Percentiles rank a stretch among this genome's conserved stretches.
Conservation (phyloP, 2,329 filamentous ascomycete species). For the Diplodia sapinea region DNA sequence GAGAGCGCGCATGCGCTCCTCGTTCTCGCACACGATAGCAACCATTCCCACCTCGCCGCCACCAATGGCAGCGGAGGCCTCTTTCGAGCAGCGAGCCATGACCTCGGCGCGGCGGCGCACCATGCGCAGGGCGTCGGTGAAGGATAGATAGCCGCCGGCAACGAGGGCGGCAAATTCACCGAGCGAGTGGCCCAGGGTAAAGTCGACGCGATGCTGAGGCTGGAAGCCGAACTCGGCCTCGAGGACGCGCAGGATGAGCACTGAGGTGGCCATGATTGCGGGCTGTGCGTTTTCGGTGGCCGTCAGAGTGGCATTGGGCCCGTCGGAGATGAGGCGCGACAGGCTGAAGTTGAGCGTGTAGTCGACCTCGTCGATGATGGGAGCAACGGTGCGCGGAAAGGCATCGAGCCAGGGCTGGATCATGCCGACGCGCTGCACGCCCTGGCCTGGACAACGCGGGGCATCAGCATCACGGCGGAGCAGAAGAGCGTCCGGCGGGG, state of each 20-base stretch:
- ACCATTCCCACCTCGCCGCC: conserved; percentile 94
- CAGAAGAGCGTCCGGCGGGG: conserved; percentile 4
- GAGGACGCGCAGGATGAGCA: conserved; percentile 85
- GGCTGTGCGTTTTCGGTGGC: conserved; percentile 88
- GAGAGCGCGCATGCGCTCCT: conserved; percentile 71
- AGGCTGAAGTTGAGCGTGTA: conserved; percentile 71
- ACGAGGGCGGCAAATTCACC: conserved; percentile 93
- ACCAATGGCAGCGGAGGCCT: conserved; percentile 65
- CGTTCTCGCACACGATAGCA: conserved; percentile 81
- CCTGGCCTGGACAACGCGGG: conserved; percentile 69
- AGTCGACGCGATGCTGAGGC: conserved; percentile 72
- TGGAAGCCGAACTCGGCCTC: conserved; percentile 84
- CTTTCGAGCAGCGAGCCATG: conserved; percentile 77
- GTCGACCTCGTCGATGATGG: conserved; percentile 87
- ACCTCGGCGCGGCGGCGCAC: conserved; percentile 78
- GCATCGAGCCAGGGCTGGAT: conserved; percentile 81
- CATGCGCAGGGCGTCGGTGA: conserved; percentile 77
- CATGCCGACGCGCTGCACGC: conserved; percentile 90
- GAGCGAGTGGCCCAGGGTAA: conserved; percentile 86
- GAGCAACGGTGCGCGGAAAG: conserved; percentile 77
- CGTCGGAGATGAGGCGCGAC: conserved; percentile 77
- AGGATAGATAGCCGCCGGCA: conserved; percentile 78
- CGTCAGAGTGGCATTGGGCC: conserved; percentile 77
- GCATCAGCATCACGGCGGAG: conserved; percentile 18
- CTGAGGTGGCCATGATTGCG: conserved; percentile 93